Base-by-base conservation (phyloP, 148 eudicot species). In the Diospyros lotus region DNA sequence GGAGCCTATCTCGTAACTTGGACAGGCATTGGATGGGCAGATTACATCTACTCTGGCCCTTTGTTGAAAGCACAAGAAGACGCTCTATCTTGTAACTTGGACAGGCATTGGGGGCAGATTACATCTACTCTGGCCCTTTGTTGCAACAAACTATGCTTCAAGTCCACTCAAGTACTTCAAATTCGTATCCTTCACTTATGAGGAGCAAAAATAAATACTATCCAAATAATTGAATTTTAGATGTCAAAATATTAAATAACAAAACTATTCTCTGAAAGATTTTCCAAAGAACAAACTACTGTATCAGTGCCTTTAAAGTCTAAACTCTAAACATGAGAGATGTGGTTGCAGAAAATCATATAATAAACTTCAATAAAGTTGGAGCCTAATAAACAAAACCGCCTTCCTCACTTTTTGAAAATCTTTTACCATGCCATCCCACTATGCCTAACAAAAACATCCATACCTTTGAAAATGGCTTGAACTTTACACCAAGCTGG, bases 391-490 rank as follows among this genome's bases (percentile, higher is more conserved):
- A 71, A 63, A 15, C 7, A 50, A n/a, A 4, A 28, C 28, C 28
- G 28, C 28, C 28, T 28, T 38, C 14, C 9, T 6, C 48, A n/a
- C 5, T 41, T 14, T 12, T 9, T 3, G 66, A 50, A 62, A 51
- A 28, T 38, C 5, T 11, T 73, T 18, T 9, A 60, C 1, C 10
- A 60, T 7, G 18, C 14, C 9, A 2, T 4, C 2, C 45, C 43
- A 54, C 2, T 38, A 54, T 53, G 6, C 40, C 9, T 5, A 14
- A 8, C 72, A 66, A 77, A 71, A 65, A 41, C 41, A 65, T 40
- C 18, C 77, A 68, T 82, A 95, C 99, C 99, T 96, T 96, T 44
- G 99, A 96, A 80, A 83, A 96, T 63, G 98, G 91, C 83, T 95
- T 92, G 79, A 95, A 95, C 80, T 92, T 95, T 4, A 82, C 76